These are phyloP conservation scores for Malus fusca DNA, from an alignment of 306 rosid genomes.

Conservation along the genomic window DNA sequence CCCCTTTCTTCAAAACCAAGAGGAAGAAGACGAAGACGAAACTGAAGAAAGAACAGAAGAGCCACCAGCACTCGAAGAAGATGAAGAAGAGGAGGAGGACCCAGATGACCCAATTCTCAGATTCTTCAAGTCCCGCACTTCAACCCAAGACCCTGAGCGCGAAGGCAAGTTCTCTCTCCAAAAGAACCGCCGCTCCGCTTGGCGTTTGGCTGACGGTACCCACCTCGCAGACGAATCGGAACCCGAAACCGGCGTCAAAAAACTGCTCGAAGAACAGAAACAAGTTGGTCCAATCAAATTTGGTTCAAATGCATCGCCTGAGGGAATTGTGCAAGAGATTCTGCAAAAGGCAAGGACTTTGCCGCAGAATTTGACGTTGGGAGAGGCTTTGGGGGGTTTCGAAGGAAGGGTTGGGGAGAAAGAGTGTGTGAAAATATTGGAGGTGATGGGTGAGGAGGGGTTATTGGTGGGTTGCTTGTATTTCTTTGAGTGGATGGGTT, in stretches of 20 bases:
- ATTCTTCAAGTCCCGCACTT: conserved; percentile 48
- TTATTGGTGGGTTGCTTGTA: conserved; percentile 50
- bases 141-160: conserved; percentile 42
- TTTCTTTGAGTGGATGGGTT: conserved; percentile 88
- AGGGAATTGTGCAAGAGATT: conserved; percentile 53
- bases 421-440: conserved; percentile 56
- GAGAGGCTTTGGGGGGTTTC: conserved; percentile 51
- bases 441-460: conserved; percentile 44
- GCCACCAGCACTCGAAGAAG: conserved; percentile 1
- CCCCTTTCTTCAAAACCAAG: conserved; percentile 29
- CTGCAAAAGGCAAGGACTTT: conserved; percentile 51
- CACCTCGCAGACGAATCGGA: conserved; percentile 28
- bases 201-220: conserved; percentile 47
- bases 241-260: conserved; percentile 5
- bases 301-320: conserved; percentile 13
- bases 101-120: conserved; percentile 47
- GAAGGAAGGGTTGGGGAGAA: conserved; percentile 44
- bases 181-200: conserved; percentile 40
- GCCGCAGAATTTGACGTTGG: conserved; percentile 51
- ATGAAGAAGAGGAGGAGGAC: conserved; percentile 15
- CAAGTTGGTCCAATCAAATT: conserved; percentile 7
- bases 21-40: not conserved
- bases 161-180: conserved; percentile 45
- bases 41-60: not conserved
- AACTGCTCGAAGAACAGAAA: conserved; percentile 4